Evolutionary conservation across 345 rosid genomes (phyloP), one percentile per base, ranked within the genome.

Genomic region (Syzygium grande): DNA sequence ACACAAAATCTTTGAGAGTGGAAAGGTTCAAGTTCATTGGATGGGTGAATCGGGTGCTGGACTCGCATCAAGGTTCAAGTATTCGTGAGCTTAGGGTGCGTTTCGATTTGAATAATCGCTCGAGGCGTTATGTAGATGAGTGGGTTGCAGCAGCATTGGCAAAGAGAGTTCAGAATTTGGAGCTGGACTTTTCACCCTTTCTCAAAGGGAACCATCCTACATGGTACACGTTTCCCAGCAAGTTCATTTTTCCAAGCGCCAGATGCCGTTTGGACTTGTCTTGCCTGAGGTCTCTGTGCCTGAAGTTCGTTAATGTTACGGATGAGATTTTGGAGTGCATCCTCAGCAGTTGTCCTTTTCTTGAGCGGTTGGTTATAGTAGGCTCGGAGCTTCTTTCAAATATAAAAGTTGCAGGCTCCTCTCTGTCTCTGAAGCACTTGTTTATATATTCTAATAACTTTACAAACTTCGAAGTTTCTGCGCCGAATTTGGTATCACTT

Each of bases 151-250:
- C 25, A 30, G 73, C 85, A 3, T 29, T 78, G 29, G 65, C 84
- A 23, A 86, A 86, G 84, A 86, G 84, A 86, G 88, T 73, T 86
- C 61, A 52, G 78, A 77, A 38, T 15, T 53, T 88, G 30, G 84
- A 84, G 84, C 58, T 65, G 43, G 77, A 51, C 86, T 87, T 84
- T 41, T 25, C 84, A 14, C 89, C 85, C 5, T 56, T 52, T 84
- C 61, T 84, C 19, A 19, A 15, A 34, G 52, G 12, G 27, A n/a
- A 83, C 30, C 78, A 54, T n/a, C 38, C 88, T 21, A 23, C 41
- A 51, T 29, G 52, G 21, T 86, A 78, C 51, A 38, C 30, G 25
- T 78, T 86, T 54, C 59, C 63, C 16, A 38, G 55, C 25, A 52
- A 86, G 10, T 86, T 30, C 52, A 16, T 29, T 53, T 43, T 23